These are phyloP conservation scores for Exophiala calicioides DNA, from an alignment of 2,329 filamentous ascomycete genomes.

Conservation along the genomic window DNA sequence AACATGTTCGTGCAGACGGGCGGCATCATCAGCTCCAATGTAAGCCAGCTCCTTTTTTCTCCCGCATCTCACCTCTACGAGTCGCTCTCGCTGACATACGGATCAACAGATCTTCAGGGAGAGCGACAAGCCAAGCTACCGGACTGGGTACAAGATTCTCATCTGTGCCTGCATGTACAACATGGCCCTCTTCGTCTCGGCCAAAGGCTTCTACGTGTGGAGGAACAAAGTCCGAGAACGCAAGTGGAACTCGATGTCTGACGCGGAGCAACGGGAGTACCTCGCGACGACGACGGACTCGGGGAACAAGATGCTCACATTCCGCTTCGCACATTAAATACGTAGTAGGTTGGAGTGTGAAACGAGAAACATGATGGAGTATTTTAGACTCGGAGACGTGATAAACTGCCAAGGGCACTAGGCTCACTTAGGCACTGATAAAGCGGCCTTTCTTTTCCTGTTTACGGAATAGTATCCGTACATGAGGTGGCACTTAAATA, in stretches of 20 bases:
- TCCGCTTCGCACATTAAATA: slow-evolving; percentile 25
- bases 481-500: too few relatives aligned
- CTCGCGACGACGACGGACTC: slow-evolving; percentile 41
- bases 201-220: slow-evolving; percentile 43
- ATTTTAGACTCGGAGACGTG: too few relatives aligned
- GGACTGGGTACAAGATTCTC: slow-evolving; percentile 59
- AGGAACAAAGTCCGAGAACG: slow-evolving; percentile 37
- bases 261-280: slow-evolving; percentile 41
- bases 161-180: slow-evolving; percentile 55
- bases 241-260: slow-evolving; percentile 48
- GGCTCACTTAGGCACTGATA: too few relatives aligned
- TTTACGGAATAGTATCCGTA: too few relatives aligned
- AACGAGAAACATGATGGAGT: too few relatives aligned
- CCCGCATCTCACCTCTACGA: not conserved
- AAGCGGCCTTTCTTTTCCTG: too few relatives aligned
- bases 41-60: not conserved
- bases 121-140: slow-evolving; percentile 59
- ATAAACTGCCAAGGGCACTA: too few relatives aligned
- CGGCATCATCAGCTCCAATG: slow-evolving; percentile 39
- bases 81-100: slow-evolving; percentile 3
- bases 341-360: too few relatives aligned
- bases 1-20: slow-evolving; percentile 44
- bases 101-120: slow-evolving; percentile 43
- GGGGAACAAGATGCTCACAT: slow-evolving; percentile 40
- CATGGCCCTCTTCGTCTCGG: slow-evolving; percentile 51